phyloP scores from a whole-genome alignment of 2,329 filamentous ascomycete genomes.

The Colletotrichum navitas region DNA sequence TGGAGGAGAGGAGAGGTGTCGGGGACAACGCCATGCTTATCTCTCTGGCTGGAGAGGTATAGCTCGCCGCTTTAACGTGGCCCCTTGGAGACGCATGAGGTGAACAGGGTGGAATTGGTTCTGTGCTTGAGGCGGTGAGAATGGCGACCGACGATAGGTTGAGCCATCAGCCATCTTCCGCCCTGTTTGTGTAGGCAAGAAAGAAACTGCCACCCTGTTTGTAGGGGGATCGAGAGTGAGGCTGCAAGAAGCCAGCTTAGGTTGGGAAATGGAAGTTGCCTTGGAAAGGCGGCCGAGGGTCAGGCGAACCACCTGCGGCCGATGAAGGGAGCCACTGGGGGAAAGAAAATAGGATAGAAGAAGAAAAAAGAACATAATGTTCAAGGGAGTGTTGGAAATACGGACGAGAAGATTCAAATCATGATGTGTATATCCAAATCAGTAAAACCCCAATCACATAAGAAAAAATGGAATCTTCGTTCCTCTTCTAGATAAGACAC shows the following conservation, averaged over 20 bases:
- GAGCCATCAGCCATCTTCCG: slow-evolving; percentile 30
- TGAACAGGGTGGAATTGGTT: not conserved
- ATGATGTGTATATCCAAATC: not conserved
- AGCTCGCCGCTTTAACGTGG: slow-evolving; percentile 22
- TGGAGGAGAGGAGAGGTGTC: too few species aligned
- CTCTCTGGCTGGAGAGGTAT: not conserved
- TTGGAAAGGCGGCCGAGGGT: not conserved
- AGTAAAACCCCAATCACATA: slow-evolving; percentile 22
- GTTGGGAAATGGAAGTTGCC: not conserved
- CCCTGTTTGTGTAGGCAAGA: slow-evolving; percentile 35
- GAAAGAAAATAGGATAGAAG: not conserved
- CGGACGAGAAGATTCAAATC: not conserved
- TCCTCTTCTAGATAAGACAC: not conserved
- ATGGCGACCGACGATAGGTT: slow-evolving; percentile 37
- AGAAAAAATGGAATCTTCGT: slow-evolving; percentile 9
- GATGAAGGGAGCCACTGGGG: not conserved
- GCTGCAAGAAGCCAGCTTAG: not conserved
- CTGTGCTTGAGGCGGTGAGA: not conserved
- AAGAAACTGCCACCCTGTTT: slow-evolving; percentile 11
- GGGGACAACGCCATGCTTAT: slow-evolving; percentile 20
- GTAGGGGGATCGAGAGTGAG: not conserved
- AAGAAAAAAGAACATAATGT: not conserved
- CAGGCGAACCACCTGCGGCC: not conserved
- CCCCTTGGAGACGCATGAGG: not conserved
- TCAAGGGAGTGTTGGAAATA: not conserved